Percentiles rank a stretch among this genome's conserved stretches.
phyloP scores from a whole-genome alignment of 192 early-diverging fungal genomes.

The Podochytrium sp. region DNA sequence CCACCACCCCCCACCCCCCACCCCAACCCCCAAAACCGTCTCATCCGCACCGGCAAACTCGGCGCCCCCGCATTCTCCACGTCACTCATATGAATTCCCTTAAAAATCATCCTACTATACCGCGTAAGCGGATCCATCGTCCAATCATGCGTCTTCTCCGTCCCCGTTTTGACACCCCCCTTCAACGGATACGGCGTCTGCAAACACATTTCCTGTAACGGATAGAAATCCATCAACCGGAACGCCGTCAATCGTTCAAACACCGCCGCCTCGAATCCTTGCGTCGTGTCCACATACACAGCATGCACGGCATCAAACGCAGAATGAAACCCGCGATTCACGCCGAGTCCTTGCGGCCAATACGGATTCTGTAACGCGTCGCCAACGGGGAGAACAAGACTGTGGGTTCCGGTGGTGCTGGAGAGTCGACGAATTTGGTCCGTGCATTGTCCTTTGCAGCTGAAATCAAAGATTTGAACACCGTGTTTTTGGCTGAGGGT shows the following conservation, averaged over 20 bases:
- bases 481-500: constrained; percentile 40
- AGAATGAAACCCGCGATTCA: constrained; percentile 53
- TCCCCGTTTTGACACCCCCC: background rate
- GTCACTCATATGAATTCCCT: constrained; percentile 13
- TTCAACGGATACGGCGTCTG: background rate
- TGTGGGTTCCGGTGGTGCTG: background rate
- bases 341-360: constrained; percentile 53
- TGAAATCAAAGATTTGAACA: constrained; percentile 55
- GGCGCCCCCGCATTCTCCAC: background rate
- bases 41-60: background rate
- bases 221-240: constrained; percentile 20
- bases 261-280: background rate
- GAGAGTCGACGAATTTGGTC: constrained; percentile 14
- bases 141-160: constrained; percentile 3
- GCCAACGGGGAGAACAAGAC: constrained; percentile 40
- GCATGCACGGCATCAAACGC: constrained; percentile 43
- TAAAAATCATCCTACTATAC: background rate
- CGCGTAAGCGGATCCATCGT: constrained; percentile 17
- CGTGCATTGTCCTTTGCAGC: constrained; percentile 36
- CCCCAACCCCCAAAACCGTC: background rate
- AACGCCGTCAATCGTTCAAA: constrained; percentile 14
- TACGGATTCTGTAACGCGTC: constrained; percentile 52
- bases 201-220: constrained; percentile 8
- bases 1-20: background rate
- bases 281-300: constrained; percentile 8